Percentiles rank a stretch among this genome's conserved stretches.
Conservation (phyloP, 1,284 basidiomycete genomes). For the Ganoderma sp. region DNA sequence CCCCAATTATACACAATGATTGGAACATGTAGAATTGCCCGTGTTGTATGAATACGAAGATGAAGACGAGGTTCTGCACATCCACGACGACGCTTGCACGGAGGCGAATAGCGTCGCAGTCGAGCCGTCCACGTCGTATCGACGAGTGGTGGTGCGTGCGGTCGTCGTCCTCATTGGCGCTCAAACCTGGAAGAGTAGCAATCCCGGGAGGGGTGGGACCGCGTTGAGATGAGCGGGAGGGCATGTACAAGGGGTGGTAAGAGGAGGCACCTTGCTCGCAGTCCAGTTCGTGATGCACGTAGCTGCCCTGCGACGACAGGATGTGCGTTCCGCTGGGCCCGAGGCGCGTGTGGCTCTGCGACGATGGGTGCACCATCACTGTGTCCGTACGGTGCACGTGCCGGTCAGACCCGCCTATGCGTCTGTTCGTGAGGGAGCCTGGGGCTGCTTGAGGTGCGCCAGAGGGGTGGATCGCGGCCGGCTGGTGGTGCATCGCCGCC, state of each 20-base stretch:
- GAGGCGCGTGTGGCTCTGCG: slow-evolving; percentile 21
- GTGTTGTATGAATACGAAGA: too few relatives aligned
- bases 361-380: slow-evolving; percentile 34
- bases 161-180: slow-evolving; percentile 32
- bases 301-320: slow-evolving; percentile 25
- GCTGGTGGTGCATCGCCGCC: slow-evolving; percentile 31
- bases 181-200: slow-evolving; percentile 38
- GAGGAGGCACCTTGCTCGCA: slow-evolving; percentile 30
- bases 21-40: too few relatives aligned
- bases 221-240: slow-evolving; percentile 28
- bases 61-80: too few relatives aligned
- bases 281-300: slow-evolving; percentile 24
- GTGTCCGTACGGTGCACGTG: slow-evolving; percentile 42
- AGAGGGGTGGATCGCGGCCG: slow-evolving; percentile 39
- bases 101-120: too few relatives aligned
- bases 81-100: too few relatives aligned
- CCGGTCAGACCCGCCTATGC: slow-evolving; percentile 10
- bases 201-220: slow-evolving; percentile 40
- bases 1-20: too few relatives aligned
- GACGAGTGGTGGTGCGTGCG: slow-evolving; percentile 7
- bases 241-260: slow-evolving; percentile 16
- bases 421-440: slow-evolving; percentile 33
- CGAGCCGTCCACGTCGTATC: too few relatives aligned
- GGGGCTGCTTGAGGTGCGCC: slow-evolving; percentile 34
- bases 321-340: slow-evolving; percentile 34